phyloP scores from a whole-genome alignment of 2,329 filamentous ascomycete species.

The Colletotrichum spinosum region DNA sequence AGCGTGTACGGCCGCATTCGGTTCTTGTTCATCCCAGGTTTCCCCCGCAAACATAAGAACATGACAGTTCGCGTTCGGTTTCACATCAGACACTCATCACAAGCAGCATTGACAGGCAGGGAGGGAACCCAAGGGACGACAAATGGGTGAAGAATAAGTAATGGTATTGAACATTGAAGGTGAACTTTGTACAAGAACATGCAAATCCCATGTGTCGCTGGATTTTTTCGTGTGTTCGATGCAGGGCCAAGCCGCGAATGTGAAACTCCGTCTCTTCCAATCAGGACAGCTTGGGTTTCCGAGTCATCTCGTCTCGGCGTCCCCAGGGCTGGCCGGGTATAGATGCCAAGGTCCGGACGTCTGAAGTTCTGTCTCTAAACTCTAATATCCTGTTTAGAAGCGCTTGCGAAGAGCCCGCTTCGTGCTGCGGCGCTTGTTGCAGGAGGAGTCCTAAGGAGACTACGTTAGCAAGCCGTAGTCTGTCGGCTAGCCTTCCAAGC shows the following conservation, averaged over 20 bases:
- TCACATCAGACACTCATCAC: neutral
- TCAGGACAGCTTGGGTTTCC: constrained; percentile 12
- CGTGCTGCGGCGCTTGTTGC: constrained; percentile 28
- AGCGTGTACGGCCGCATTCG: neutral
- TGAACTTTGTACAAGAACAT: constrained; percentile 37
- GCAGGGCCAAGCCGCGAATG: too few relatives aligned
- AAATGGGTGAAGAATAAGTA: constrained; percentile 27
- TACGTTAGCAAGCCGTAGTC: constrained; percentile 20
- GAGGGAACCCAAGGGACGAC: neutral
- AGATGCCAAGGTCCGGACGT: constrained; percentile 23
- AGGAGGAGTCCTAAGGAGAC: constrained; percentile 11
- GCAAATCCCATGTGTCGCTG: constrained; percentile 21
- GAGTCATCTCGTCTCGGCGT: constrained; percentile 27
- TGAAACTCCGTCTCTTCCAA: too few relatives aligned
- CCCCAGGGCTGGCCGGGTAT: constrained; percentile 21
- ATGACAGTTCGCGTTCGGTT: constrained; percentile 19
- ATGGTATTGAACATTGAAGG: constrained; percentile 34
- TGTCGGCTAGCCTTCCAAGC: neutral
- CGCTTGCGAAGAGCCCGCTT: constrained; percentile 36
- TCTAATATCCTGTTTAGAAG: constrained; percentile 26
- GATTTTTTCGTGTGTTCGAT: too few relatives aligned
- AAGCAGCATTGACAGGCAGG: neutral
- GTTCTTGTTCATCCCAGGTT: too few relatives aligned
- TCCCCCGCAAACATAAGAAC: neutral
- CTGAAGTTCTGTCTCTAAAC: constrained; percentile 11